Conservation (phyloP, 2,329 filamentous ascomycete genomes). For the Fusarium oxysporum region DNA sequence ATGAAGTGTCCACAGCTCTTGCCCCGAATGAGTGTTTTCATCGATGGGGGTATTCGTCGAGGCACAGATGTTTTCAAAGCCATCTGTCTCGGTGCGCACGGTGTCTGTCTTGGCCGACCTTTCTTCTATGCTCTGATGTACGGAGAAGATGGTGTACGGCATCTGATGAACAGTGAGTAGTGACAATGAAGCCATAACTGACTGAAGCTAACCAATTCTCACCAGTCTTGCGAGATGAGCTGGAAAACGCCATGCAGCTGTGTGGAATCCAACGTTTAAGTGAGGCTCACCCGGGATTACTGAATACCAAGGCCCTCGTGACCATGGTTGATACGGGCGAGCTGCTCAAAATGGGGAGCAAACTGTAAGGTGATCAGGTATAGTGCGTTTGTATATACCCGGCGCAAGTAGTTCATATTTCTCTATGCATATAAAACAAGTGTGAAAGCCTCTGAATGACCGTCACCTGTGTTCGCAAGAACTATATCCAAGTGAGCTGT, state of each 20-base stretch:
- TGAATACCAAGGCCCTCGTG: not conserved
- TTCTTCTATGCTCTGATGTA: not conserved
- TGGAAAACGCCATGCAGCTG: not conserved
- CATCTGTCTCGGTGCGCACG: not conserved
- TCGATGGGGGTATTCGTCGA: not conserved
- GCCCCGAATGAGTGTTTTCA: fast-evolving
- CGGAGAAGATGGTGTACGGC: not conserved
- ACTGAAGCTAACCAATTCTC: fast-evolving
- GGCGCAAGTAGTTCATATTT: fast-evolving
- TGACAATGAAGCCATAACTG: fast-evolving
- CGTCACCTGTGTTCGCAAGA: no score
- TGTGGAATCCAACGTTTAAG: fast-evolving
- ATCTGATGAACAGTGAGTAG: not conserved
- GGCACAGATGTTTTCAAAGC: not conserved
- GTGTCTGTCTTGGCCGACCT: not conserved
- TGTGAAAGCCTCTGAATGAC: no score
- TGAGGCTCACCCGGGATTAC: not conserved
- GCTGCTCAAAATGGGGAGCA: fast-evolving
- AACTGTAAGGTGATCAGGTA: fast-evolving
- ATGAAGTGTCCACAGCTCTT: not conserved
- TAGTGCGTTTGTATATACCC: fast-evolving
- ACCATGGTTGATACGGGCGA: not conserved
- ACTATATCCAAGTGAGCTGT: no score
- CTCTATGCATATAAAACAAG: no score
- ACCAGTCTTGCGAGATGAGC: not conserved